A percentile compares a stretch with the other conserved stretches of the same genome.
phyloP scores from a whole-genome alignment of 164 flowering plant species.

The Magnolia changhungtana region DNA sequence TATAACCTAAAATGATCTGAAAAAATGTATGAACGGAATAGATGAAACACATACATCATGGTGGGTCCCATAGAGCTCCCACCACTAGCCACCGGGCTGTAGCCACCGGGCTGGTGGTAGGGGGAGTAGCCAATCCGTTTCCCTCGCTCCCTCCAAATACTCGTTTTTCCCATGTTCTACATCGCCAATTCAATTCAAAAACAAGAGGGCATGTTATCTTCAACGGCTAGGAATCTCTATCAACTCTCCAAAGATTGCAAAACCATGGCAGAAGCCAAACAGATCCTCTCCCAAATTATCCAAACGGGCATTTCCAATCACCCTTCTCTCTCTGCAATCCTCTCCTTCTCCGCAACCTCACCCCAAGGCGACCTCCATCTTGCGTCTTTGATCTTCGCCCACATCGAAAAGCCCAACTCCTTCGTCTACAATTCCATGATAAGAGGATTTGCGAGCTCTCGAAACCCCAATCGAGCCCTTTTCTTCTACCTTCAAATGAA shows the following conservation, averaged over 20 bases:
- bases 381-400: constrained; percentile 17
- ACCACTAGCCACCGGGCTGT: neutral
- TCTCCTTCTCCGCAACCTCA: constrained; percentile 19
- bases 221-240: constrained; percentile 3
- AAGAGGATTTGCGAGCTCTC: constrained; percentile 13
- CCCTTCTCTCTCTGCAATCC: constrained; percentile 16
- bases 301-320: constrained; percentile 10
- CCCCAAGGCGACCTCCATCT: constrained; percentile 16
- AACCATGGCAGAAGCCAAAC: constrained; percentile 16
- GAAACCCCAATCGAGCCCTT: constrained; percentile 11
- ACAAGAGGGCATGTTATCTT: neutral
- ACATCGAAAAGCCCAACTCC: constrained; percentile 15
- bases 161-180: neutral
- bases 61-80: neutral
- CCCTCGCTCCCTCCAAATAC: neutral
- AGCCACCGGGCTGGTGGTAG: neutral
- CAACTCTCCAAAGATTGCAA: constrained; percentile 17
- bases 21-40: no score
- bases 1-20: no score
- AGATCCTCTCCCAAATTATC: constrained; percentile 17
- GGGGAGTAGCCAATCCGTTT: neutral
- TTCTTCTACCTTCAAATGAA: constrained; percentile 18
- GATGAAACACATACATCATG: no score
- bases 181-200: neutral
- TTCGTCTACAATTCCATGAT: constrained; percentile 16